Base-by-base conservation (phyloP, 2,329 filamentous ascomycete genomes). In the Didymella exigua region DNA sequence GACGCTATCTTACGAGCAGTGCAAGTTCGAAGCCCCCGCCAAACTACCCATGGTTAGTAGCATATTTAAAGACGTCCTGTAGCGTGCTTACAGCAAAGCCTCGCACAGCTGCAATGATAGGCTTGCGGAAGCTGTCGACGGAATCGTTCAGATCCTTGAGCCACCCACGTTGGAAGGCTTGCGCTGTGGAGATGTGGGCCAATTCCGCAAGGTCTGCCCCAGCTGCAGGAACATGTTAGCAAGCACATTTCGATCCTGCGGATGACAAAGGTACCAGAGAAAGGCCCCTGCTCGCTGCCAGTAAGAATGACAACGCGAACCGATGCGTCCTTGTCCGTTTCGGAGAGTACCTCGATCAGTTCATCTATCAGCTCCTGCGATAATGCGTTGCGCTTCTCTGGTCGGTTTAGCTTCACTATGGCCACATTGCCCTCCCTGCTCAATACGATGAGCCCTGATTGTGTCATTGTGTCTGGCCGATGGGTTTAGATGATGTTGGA, bases 201-300 rank as follows among this genome's bases (percentile, higher is more conserved):
- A 98, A 96, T 78, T 98, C 93, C 78, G 96, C 96, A 79, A 98
- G 96, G 76, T 98, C 93, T 52, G 93, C 93, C 46, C 93, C 93
- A 49, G 93, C 93, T 79, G 58, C 49, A 44, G 23, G 24, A 27
- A 36, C 31, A 30, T 31, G 44, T 66, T 41, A 66, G 51, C 52
- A 14, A 27, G 33, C 26, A 24, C n/a, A 16, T 7, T 59, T 19
- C 16, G 27, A 27, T 30, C n/a, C 23, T 27, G 23, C 14, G 34
- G 19, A 14, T 73, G 18, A 82, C 80, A 76, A n/a, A n/a, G n/a
- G n/a, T 26, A 93, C 93, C 69, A 41, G 65, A 66, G 47, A 70
- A 70, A 72, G 97, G 97, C 33, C 92, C 91, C 76, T 89, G 90
- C 66, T 89, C 82, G 47, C 88, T 93, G 47, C 93, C 93, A 1